Base-by-base conservation (phyloP, 2,329 filamentous ascomycete genomes). In the Botrytis deweyae region DNA sequence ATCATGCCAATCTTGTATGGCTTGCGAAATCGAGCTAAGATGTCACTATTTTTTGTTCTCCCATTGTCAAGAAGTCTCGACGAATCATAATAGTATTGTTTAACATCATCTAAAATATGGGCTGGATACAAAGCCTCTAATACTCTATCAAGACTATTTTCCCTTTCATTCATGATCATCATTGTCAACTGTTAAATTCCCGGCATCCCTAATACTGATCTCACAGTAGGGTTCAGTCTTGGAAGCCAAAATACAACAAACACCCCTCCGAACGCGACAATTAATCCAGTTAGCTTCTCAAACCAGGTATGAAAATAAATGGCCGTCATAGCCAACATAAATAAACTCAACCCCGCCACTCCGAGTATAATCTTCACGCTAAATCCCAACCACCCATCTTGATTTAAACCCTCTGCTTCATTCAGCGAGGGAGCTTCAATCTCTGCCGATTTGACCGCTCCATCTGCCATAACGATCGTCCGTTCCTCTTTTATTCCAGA, bases 221-320 rank as follows among this genome's bases (percentile, higher is more conserved):
- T 83, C 82, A 86, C 84, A 9, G 82, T 77, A 12, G 83, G 80
- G 44, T 85, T 72, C 71, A 80, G 79, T 77, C 86, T 82, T 1
- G 87, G 86, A 12, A 88, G 78, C 69, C 87, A 84, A 79, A 88
- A 88, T 44, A 87, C 83, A 52, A 81, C 78, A 78, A 86, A 88
- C 29, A 88, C 80, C n/a, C 84, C 82, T 59, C 80, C 80, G 42
- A 86, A 79, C 10, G 87, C 86, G 61, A 87, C 81, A 36, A 84
- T 52, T 49, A 88, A 78, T 1, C 87, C 87, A 42, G 85, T 86
- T 72, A 87, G 80, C 86, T 98, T 99, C 85, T 99, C 96, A 79
- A 97, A 91, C 95, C 95, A 98, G 0, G 96, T 99, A 83, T 99
- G 96, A 80, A 99, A 99, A 86, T 95, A 99, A 58, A 97, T 95